Conservation (phyloP, 2,329 filamentous ascomycete genomes). For the Zymoseptoria tritici region DNA sequence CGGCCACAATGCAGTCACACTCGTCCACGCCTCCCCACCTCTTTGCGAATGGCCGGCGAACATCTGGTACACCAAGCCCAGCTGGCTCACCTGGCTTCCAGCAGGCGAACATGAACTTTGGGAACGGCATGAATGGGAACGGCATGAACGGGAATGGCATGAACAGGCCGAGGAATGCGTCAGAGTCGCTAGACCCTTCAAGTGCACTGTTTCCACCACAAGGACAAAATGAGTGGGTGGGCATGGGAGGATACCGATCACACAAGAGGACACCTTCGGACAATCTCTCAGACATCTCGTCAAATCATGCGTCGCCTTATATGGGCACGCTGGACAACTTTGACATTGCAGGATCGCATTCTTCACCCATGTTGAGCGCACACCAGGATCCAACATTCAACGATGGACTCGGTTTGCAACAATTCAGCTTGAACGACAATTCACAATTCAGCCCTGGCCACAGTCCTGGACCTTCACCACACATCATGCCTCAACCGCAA, state of each 20-base stretch:
- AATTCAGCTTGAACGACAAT: slow-evolving; percentile 70
- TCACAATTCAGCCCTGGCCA: slow-evolving; percentile 27
- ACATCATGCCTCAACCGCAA: slow-evolving; percentile 59
- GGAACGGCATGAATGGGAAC: neutral
- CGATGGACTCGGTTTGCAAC: slow-evolving; percentile 67
- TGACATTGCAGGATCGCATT: slow-evolving; percentile 58
- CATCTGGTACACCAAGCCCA: slow-evolving; percentile 48
- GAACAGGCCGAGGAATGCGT: slow-evolving; percentile 50
- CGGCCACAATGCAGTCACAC: slow-evolving; percentile 42
- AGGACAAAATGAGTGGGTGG: slow-evolving; percentile 50
- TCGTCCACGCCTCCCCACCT: slow-evolving; percentile 51
- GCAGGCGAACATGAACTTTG: slow-evolving; percentile 32
- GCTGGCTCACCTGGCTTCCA: slow-evolving; percentile 47
- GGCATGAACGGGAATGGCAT: slow-evolving; percentile 40
- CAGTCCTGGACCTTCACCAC: slow-evolving; percentile 60
- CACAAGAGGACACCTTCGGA: slow-evolving; percentile 85
- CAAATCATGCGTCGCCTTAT: slow-evolving; percentile 74
- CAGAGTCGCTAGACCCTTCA: slow-evolving; percentile 51
- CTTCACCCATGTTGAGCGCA: slow-evolving; percentile 72
- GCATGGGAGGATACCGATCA: slow-evolving; percentile 60
- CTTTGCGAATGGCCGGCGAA: slow-evolving; percentile 45
- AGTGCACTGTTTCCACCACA: slow-evolving; percentile 52
- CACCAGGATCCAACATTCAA: slow-evolving; percentile 69
- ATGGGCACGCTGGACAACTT: slow-evolving; percentile 71
- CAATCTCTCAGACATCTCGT: slow-evolving; percentile 72